phyloP scores from a whole-genome alignment of 495 filamentous ascomycete species.

The Durotheca rogersii region DNA sequence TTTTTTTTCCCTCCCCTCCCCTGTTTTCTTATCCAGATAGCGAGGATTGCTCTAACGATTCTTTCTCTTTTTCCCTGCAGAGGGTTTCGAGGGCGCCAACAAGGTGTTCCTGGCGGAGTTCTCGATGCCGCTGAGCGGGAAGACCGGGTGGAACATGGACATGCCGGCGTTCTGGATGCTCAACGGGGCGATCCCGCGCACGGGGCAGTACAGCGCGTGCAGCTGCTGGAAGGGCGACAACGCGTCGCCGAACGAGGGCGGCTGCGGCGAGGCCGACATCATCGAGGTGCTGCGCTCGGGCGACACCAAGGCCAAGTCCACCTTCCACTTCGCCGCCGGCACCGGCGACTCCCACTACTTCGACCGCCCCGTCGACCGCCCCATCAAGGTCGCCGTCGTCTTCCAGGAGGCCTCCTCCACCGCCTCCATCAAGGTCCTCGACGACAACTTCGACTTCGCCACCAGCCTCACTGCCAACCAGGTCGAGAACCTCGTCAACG shows the following conservation, averaged over 20 bases:
- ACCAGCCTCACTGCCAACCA: slow-evolving; percentile 34
- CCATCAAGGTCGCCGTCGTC: slow-evolving; percentile 61
- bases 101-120: slow-evolving; percentile 71
- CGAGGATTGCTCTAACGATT: not conserved
- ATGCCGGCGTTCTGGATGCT: slow-evolving; percentile 70
- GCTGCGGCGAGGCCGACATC: slow-evolving; percentile 73
- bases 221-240: slow-evolving; percentile 61
- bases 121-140: slow-evolving; percentile 59
- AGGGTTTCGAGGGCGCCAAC: slow-evolving; percentile 62
- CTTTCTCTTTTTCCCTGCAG: slow-evolving; percentile 39
- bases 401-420: slow-evolving; percentile 44
- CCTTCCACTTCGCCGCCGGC: slow-evolving; percentile 57
- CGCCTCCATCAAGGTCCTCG: slow-evolving; percentile 41
- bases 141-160: slow-evolving; percentile 48
- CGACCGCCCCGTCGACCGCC: slow-evolving; percentile 51
- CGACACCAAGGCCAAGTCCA: slow-evolving; percentile 53
- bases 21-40: no score
- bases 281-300: slow-evolving; percentile 62
- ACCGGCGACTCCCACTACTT: slow-evolving; percentile 66
- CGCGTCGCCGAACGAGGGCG: slow-evolving; percentile 34
- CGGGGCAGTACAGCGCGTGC: slow-evolving; percentile 64
- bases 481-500: slow-evolving; percentile 34
- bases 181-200: slow-evolving; percentile 67
- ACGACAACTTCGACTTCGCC: slow-evolving; percentile 34
- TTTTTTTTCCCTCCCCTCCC: no score